Base-by-base conservation (phyloP, 2,329 filamentous ascomycete genomes). In the Ophiostoma populinum region DNA sequence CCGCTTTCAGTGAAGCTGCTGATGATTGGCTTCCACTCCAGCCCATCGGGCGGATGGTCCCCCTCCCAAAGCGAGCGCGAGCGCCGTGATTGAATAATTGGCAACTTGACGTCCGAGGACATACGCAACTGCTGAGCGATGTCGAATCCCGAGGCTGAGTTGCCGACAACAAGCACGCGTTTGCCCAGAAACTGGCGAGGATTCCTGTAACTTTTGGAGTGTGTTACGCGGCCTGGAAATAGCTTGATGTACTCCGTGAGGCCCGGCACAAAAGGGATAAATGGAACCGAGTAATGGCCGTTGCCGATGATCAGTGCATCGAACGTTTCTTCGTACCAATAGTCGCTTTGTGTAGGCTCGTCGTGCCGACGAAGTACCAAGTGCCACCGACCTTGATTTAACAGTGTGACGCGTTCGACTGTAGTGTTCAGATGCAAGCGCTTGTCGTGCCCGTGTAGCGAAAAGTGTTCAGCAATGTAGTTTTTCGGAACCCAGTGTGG, bases 91-190 rank as follows among this genome's bases (percentile, higher is more conserved):
- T 75, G 53, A n/a, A 90, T 55, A 22, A 74, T 61, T 3, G 59
- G 51, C 30, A 65, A 67, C 3, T 7, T 11, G 3, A 39, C 28
- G 0, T 49, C 40, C 0, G 58, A 59, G 0, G 49, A 45, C 9
- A 49, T 45, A 43, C 93, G 77, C 0, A 66, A 43, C 50, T 94
- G 86, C 2, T 65, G 59, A 11, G 76, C 75, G 44, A 94, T 81
- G 48, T 94, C 87, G 13, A 83, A 58, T 0, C 83, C 87, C 0
- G 82, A 92, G 0, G 85, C 79, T 1, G 79, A 79, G 46, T 82
- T 90, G 5, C 87, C 87, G 0, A 94, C 72, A 0, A 94, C 65
- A 4, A 94, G 55, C 8, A 90, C 79, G 52, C 81, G 92, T 52
- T 80, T 78, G 32, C 59, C 63, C 1, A 51, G 50, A 47, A 76